Evolutionary conservation across 441 rosid species (phyloP).

Genomic region (Lepidium campestre): DNA sequence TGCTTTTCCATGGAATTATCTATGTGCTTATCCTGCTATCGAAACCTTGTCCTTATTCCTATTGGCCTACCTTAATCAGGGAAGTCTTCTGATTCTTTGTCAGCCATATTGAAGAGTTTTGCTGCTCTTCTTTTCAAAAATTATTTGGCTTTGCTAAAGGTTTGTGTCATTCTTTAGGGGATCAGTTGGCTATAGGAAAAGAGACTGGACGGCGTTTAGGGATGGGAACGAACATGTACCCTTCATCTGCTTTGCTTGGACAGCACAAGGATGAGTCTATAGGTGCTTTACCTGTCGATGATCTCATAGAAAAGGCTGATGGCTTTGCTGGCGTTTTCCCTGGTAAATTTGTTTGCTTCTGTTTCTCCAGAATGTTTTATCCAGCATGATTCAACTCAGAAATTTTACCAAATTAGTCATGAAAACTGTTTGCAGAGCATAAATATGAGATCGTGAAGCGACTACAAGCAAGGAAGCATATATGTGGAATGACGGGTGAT

Average conservation of each 20-base stretch:
- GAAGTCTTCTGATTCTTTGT: not conserved
- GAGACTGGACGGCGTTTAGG: slow-evolving; percentile 98
- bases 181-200: slow-evolving; percentile 92
- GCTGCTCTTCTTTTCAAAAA: not conserved
- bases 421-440: slow-evolving; percentile 54
- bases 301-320: slow-evolving; percentile 94
- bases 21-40: not conserved
- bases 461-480: slow-evolving; percentile 91
- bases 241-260: slow-evolving; percentile 88
- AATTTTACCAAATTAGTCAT: not conserved
- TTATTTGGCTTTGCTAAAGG: slow-evolving; percentile 5
- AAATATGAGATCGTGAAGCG: slow-evolving; percentile 94
- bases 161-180: slow-evolving; percentile 46
- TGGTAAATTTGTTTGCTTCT: slow-evolving; percentile 39
- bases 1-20: not conserved
- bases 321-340: slow-evolving; percentile 99
- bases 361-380: not conserved
- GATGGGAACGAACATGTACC: slow-evolving; percentile 99
- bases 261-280: slow-evolving; percentile 85
- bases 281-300: slow-evolving; percentile 77
- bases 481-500: slow-evolving; percentile 99
- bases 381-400: not conserved
- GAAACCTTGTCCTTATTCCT: not conserved
- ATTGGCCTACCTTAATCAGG: not conserved
- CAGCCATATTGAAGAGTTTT: not conserved